Conservation (phyloP, 257 asterid genomes). For the Solanum chaucha region DNA sequence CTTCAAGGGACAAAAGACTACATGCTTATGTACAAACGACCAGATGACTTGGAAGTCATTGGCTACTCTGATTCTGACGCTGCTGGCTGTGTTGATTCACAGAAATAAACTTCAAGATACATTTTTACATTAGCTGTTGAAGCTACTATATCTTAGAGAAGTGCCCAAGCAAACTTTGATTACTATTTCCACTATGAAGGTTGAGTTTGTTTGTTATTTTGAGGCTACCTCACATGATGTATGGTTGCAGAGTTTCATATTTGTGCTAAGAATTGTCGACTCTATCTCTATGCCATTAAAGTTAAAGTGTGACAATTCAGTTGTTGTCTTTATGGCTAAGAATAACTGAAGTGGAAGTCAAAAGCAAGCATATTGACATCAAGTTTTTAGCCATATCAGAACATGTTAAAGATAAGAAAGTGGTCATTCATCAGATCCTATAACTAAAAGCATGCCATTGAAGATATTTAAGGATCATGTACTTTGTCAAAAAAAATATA, state of each 20-base stretch:
- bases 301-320: too few relatives aligned
- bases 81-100: not conserved
- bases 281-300: too few relatives aligned
- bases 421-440: not conserved
- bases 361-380: not conserved
- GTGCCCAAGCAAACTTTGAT: not conserved
- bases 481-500: too few relatives aligned
- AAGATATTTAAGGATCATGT: too few relatives aligned
- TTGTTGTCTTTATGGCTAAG: not conserved
- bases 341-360: not conserved
- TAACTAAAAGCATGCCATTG: not conserved
- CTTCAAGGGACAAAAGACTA: not conserved
- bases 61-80: not conserved
- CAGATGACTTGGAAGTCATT: not conserved
- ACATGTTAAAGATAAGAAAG: not conserved
- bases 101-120: not conserved
- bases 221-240: not conserved
- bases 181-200: not conserved
- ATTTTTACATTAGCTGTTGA: not conserved
- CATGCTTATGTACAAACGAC: not conserved
- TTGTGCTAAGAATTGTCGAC: not conserved
- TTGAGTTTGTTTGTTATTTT: not conserved
- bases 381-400: not conserved
- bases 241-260: not conserved
- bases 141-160: not conserved